phyloP scores from a whole-genome alignment of 345 rosid species.

The Litchi chinensis region DNA sequence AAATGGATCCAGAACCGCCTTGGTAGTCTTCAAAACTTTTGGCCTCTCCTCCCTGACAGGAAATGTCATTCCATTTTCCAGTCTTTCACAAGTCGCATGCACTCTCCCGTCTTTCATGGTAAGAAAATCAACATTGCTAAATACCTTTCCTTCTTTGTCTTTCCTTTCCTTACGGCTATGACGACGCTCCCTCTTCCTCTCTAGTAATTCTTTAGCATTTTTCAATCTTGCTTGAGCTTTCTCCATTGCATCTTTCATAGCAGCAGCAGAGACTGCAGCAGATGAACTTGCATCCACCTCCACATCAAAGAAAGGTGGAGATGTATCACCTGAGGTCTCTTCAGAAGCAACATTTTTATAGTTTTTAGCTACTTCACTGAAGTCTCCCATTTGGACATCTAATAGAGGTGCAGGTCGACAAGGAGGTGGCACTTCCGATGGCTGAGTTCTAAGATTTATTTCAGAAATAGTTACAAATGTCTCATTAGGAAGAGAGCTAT shows the following conservation, averaged over 20 bases:
- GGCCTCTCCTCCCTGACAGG: slow-evolving; percentile 33
- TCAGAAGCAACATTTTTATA: slow-evolving; percentile 44
- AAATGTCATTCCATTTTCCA: slow-evolving; percentile 30
- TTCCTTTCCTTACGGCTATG: slow-evolving; percentile 36
- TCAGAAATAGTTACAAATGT: slow-evolving; percentile 74
- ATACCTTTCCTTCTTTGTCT: slow-evolving; percentile 38
- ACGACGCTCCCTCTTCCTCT: slow-evolving; percentile 61
- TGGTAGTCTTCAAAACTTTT: slow-evolving; percentile 19
- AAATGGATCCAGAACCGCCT: slow-evolving; percentile 31
- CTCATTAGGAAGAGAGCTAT: slow-evolving; percentile 44
- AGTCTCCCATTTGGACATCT: slow-evolving; percentile 39
- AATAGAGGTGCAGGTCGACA: slow-evolving; percentile 68
- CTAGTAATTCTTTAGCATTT: slow-evolving; percentile 65
- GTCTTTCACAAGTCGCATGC: slow-evolving; percentile 25
- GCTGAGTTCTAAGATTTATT: slow-evolving; percentile 75
- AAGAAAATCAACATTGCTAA: slow-evolving; percentile 19
- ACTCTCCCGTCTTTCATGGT: slow-evolving; percentile 22
- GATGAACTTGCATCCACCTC: slow-evolving; percentile 88
- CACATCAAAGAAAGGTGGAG: slow-evolving; percentile 86
- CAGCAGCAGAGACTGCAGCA: slow-evolving; percentile 72
- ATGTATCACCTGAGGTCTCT: slow-evolving; percentile 44
- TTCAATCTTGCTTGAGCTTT: slow-evolving; percentile 79
- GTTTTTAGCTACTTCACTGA: slow-evolving; percentile 34
- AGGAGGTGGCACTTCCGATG: slow-evolving; percentile 86
- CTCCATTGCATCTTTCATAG: slow-evolving; percentile 76